phyloP scores from a whole-genome alignment of 2,329 filamentous ascomycete species.

The Trichoderma sp. region DNA sequence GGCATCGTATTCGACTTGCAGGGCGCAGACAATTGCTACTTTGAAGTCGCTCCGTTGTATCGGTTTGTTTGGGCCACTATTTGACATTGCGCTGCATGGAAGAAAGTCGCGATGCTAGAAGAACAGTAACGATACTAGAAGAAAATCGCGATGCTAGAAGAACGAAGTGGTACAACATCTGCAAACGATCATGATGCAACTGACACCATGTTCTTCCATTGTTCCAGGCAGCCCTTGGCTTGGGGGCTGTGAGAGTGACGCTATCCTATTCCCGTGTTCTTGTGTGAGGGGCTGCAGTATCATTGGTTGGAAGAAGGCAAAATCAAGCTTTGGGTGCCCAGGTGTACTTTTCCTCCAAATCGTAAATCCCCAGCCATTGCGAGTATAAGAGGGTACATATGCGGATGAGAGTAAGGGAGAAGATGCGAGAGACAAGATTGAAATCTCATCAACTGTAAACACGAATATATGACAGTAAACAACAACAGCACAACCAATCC shows the following conservation, averaged over 20 bases:
- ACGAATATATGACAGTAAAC: not conserved
- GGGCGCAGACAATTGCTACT: slow-evolving; percentile 17
- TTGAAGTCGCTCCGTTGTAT: slow-evolving; percentile 9
- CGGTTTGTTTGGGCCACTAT: not conserved
- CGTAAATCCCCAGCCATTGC: not conserved
- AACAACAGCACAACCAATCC: not conserved
- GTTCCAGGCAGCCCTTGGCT: not conserved
- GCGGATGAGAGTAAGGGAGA: not conserved
- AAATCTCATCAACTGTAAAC: not conserved
- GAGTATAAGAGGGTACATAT: not conserved
- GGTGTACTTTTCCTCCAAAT: not conserved
- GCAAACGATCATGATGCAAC: not conserved
- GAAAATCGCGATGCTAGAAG: not conserved
- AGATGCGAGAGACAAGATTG: not conserved
- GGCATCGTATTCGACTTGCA: slow-evolving; percentile 18
- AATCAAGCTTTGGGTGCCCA: not conserved
- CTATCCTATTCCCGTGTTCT: not conserved
- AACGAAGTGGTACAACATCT: not conserved
- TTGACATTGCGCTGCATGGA: not conserved
- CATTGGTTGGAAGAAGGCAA: not conserved
- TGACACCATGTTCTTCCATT: not conserved
- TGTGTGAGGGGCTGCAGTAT: not conserved
- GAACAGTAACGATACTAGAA: not conserved
- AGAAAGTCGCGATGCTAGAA: not conserved
- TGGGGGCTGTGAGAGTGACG: not conserved